These are phyloP conservation scores for Exophiala sp. DNA, from an alignment of 2,329 filamentous ascomycete species.

Conservation along the genomic window DNA sequence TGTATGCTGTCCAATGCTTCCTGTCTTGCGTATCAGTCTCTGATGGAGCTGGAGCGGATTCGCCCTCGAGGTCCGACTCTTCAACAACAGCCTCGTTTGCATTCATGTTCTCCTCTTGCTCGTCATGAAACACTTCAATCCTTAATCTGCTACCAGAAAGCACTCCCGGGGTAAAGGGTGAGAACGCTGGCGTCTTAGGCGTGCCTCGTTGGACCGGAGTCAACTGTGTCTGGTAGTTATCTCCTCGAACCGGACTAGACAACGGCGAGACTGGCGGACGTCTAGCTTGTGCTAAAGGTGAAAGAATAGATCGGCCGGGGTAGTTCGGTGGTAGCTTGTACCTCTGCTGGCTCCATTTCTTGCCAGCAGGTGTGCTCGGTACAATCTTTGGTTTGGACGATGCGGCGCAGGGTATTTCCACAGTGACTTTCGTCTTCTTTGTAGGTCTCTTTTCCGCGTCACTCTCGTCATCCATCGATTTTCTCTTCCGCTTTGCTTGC, in stretches of 20 bases:
- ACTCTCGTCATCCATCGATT: slow-evolving; percentile 14
- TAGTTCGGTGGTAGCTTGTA: slow-evolving; percentile 5
- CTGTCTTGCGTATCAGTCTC: neutral
- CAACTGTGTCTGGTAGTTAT: neutral
- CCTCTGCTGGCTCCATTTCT: neutral
- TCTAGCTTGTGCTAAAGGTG: slow-evolving; percentile 19
- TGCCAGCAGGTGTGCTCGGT: slow-evolving; percentile 8
- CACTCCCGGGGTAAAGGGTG: slow-evolving; percentile 18
- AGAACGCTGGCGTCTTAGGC: slow-evolving; percentile 13
- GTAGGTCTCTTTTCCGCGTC: slow-evolving; percentile 7
- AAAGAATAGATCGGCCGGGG: slow-evolving; percentile 14
- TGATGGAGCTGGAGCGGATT: neutral
- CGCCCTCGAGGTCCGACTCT: neutral
- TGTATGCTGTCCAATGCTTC: neutral
- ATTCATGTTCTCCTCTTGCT: neutral
- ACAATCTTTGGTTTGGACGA: neutral
- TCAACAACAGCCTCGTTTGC: neutral
- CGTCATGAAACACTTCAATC: slow-evolving; percentile 5
- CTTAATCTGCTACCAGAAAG: slow-evolving; percentile 9
- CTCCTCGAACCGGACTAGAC: slow-evolving; percentile 14
- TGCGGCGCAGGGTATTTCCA: slow-evolving; percentile 7
- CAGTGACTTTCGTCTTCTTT: slow-evolving; percentile 21
- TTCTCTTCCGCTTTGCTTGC: slow-evolving; percentile 25
- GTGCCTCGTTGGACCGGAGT: neutral
- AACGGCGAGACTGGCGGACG: slow-evolving; percentile 20